Base-by-base conservation (phyloP, 257 asterid species). In the Ilex asprella region DNA sequence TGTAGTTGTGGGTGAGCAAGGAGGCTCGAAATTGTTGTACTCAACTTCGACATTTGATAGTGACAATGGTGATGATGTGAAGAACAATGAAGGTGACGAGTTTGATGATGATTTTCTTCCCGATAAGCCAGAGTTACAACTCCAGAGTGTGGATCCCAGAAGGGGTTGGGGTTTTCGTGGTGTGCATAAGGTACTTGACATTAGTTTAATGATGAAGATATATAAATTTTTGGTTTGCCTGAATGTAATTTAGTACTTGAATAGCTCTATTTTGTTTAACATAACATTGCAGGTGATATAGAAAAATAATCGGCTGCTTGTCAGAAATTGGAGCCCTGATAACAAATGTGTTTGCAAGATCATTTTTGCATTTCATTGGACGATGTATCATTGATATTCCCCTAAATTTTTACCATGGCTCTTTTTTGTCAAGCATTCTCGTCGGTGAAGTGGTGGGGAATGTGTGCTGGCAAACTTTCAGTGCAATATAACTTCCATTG, bases 131-230 rank as follows among this genome's bases (percentile, higher is more conserved):
- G 87, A 87, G 60, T 73, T 93, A 59, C 76, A 83, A 66, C 76
- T 78, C 58, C 99, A 93, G 69, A 70, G 89, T 58, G 97, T 93
- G 68, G 94, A 89, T 81, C 99, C 99, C 50, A 67, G 70, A 56
- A 89, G 74, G 64, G 99, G 99, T 31, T 93, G 99, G 99, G 87
- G 85, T 64, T 89, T 73, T 62, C 87, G 97, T 59, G 99, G 99
- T 54, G 99, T 93, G 53, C 96, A 93, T 79, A 79, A 83, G 95
- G 96, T 93, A 77, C 15, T 35, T 61, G 49, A 30, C 56, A 31
- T 41, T 61, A 10, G 29, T 21, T 55, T 56, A 12, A 15, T 7
- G 50, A 43, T 54, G 55, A 27, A 65, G 16, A 16, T 16, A 31
- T 13, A 47, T 49, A 55, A 30, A 6, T 30, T 12, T 61, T 50